These are phyloP conservation scores for Meyerozyma elateridarum DNA, from an alignment of 1,139 yeast species.

Conservation along the genomic window DNA sequence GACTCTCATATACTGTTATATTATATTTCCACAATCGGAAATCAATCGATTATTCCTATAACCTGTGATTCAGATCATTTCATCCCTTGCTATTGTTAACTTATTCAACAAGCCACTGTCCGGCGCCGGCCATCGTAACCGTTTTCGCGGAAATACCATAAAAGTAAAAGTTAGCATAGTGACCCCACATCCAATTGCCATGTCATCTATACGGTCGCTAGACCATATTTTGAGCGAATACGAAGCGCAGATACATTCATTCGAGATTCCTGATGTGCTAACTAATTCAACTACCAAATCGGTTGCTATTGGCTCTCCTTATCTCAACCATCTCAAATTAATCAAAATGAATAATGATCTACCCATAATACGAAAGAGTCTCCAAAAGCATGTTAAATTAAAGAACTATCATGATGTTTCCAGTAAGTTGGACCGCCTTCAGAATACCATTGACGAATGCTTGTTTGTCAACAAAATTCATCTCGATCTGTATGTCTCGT, in stretches of 20 bases:
- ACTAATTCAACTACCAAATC: neutral
- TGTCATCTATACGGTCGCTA: conserved; percentile 1
- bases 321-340: conserved; percentile 1
- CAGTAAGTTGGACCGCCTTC: neutral
- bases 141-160: too few species aligned
- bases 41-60: too few species aligned
- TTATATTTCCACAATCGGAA: too few species aligned
- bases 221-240: neutral
- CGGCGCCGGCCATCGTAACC: too few species aligned
- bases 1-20: too few species aligned
- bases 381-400: conserved; percentile 1
- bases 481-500: conserved; percentile 11
- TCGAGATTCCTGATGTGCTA: conserved; percentile 1
- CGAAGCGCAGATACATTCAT: neutral
- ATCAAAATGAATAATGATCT: neutral
- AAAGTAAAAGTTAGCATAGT: too few species aligned
- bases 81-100: too few species aligned
- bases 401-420: neutral
- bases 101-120: too few species aligned
- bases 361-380: conserved; percentile 1
- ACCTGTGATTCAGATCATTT: too few species aligned
- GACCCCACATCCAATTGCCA: neutral
- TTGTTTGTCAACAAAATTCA: conserved; percentile 17
- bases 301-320: neutral
- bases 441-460: conserved; percentile 20